Percentiles rank a stretch among this genome's conserved stretches.
These are phyloP conservation scores for Saccharomyces uvarum DNA, from an alignment of 1,139 yeast genomes.

Conservation along the genomic window DNA sequence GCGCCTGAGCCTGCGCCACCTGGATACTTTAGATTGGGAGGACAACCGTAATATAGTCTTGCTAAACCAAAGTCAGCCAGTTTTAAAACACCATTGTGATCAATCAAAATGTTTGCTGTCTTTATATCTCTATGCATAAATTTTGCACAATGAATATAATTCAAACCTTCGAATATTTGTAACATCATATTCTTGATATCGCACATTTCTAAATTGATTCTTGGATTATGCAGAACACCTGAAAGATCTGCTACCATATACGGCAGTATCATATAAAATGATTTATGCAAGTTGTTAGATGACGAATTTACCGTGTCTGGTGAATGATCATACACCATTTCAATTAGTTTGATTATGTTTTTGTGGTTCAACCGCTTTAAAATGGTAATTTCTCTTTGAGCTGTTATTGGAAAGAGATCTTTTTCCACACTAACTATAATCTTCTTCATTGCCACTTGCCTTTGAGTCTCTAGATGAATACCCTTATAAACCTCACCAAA, in stretches of 20 bases:
- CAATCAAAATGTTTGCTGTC: slow-evolving; percentile 84
- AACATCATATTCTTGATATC: slow-evolving; percentile 79
- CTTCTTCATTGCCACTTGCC: slow-evolving; percentile 77
- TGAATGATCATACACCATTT: slow-evolving; percentile 59
- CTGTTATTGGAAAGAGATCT: slow-evolving; percentile 93
- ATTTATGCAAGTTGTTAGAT: slow-evolving; percentile 23
- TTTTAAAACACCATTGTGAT: slow-evolving; percentile 66
- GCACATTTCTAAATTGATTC: slow-evolving; percentile 49
- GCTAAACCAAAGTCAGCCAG: slow-evolving; percentile 95
- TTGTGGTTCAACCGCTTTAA: slow-evolving; percentile 62
- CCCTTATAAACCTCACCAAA: slow-evolving; percentile 84
- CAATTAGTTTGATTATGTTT: slow-evolving; percentile 72
- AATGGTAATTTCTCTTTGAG: slow-evolving; percentile 84
- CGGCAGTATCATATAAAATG: slow-evolving; percentile 81
- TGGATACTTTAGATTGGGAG: slow-evolving; percentile 45
- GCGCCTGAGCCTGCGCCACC: slow-evolving; percentile 64
- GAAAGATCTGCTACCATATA: slow-evolving; percentile 91
- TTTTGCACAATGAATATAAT: slow-evolving; percentile 66
- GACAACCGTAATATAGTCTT: slow-evolving; percentile 63
- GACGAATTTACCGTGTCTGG: slow-evolving; percentile 36
- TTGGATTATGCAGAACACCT: slow-evolving; percentile 82
- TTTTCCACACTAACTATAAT: slow-evolving; percentile 74
- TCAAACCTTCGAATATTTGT: slow-evolving; percentile 72
- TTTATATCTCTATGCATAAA: slow-evolving; percentile 87
- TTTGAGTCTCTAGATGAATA: slow-evolving; percentile 39